Percentiles rank a stretch among this genome's conserved stretches.
These are phyloP conservation scores for Leccinum olivaceopallidum DNA, from an alignment of 768 basidiomycete species.

Conservation along the genomic window DNA sequence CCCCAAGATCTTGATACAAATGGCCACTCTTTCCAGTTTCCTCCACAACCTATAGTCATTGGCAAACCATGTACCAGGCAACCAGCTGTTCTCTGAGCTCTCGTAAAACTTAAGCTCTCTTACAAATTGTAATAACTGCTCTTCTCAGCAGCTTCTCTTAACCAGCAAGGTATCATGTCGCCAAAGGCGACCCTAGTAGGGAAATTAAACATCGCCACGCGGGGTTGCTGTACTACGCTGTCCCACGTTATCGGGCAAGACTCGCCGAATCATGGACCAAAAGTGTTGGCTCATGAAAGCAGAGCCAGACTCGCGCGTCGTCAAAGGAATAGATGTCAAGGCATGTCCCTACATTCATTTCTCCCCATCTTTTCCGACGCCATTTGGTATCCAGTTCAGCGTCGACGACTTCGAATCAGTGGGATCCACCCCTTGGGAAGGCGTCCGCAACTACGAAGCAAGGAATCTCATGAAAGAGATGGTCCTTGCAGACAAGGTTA, in stretches of 20 bases:
- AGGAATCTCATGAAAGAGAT: constrained; percentile 84
- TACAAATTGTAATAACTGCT: too few relatives aligned
- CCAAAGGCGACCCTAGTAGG: background rate
- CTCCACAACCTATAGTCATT: too few relatives aligned
- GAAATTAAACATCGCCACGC: too few relatives aligned
- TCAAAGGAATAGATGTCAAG: constrained; percentile 88
- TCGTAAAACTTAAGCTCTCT: too few relatives aligned
- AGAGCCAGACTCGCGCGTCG: constrained; percentile 80
- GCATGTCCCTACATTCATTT: constrained; percentile 32
- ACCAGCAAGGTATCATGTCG: too few relatives aligned
- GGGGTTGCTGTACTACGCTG: too few relatives aligned
- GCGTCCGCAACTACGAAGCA: constrained; percentile 84
- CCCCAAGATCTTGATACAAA: too few relatives aligned
- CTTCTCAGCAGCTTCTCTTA: too few relatives aligned
- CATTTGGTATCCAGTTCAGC: constrained; percentile 56
- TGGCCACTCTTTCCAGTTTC: too few relatives aligned
- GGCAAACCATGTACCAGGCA: too few relatives aligned
- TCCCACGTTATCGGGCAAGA: background rate
- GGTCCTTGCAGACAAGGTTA: constrained; percentile 71
- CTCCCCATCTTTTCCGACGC: background rate
- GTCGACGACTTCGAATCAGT: constrained; percentile 81
- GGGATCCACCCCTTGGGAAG: constrained; percentile 79
- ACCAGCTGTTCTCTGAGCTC: too few relatives aligned
- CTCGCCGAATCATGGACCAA: constrained; percentile 14
- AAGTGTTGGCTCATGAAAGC: constrained; percentile 79